These are phyloP conservation scores for Fabrea salina DNA, from an alignment of 169 alveolate species.

Conservation along the genomic window DNA sequence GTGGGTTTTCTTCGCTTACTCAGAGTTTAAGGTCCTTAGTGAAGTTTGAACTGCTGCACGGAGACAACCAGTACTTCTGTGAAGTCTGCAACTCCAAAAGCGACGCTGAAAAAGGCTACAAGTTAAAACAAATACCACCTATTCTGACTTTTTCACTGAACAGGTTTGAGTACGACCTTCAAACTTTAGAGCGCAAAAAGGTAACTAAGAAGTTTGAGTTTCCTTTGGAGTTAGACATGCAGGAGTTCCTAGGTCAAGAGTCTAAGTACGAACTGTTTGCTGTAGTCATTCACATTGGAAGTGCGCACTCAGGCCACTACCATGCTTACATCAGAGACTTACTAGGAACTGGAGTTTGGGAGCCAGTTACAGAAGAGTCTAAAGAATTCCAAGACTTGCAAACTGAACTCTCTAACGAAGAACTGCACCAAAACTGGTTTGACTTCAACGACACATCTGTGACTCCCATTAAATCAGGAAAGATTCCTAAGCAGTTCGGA, in stretches of 20 bases:
- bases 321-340: conserved; percentile 73
- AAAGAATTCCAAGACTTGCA: conserved; percentile 48
- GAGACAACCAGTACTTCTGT: conserved; percentile 56
- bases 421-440: conserved; percentile 66
- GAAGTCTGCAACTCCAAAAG: conserved; percentile 63
- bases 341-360: conserved; percentile 71
- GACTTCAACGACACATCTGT: conserved; percentile 74
- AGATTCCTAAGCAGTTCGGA: conserved; percentile 61
- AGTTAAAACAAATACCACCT: conserved; percentile 60
- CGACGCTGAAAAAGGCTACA: conserved; percentile 53
- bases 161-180: conserved; percentile 69
- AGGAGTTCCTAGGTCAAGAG: conserved; percentile 40
- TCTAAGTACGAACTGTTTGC: conserved; percentile 66
- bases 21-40: conserved; percentile 52
- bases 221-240: conserved; percentile 64
- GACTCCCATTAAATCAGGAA: conserved; percentile 64
- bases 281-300: conserved; percentile 73
- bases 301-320: conserved; percentile 78
- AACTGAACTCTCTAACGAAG: conserved; percentile 53
- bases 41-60: conserved; percentile 46
- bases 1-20: conserved; percentile 36
- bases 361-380: conserved; percentile 9
- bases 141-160: conserved; percentile 59
- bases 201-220: conserved; percentile 56
- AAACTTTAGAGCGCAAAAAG: conserved; percentile 57